Evolutionary conservation across 2,329 filamentous ascomycete species (phyloP).

Genomic region (Fonsecaea multimorphosa): DNA sequence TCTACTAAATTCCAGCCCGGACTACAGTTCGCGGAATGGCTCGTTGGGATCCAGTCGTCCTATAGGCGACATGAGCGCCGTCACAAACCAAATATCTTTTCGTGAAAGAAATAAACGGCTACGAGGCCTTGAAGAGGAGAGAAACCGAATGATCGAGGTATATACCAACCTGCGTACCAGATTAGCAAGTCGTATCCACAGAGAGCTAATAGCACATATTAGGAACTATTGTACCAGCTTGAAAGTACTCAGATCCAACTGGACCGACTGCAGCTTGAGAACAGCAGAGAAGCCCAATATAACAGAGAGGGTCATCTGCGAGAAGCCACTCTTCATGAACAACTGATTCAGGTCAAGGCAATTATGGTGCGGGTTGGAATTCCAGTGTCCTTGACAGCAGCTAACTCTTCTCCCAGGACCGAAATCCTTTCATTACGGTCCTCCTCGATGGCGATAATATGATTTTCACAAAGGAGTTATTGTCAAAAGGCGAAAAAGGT

Average conservation of each 20-base stretch:
- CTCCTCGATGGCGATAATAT: constrained; percentile 63
- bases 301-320: constrained; percentile 56
- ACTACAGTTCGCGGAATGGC: constrained; percentile 35
- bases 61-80: constrained; percentile 30
- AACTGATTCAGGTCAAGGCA: constrained; percentile 52
- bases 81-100: constrained; percentile 30
- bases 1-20: constrained; percentile 39
- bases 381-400: constrained; percentile 9
- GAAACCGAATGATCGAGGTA: constrained; percentile 58
- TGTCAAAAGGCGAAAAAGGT: constrained; percentile 58
- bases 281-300: constrained; percentile 55
- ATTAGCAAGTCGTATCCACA: constrained; percentile 3
- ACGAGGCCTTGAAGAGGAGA: constrained; percentile 52
- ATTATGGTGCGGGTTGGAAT: constrained; percentile 50
- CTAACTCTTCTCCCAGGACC: constrained; percentile 47
- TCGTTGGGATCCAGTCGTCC: constrained; percentile 33
- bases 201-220: constrained; percentile 16
- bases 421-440: constrained; percentile 61
- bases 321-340: constrained; percentile 55
- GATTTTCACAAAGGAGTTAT: constrained; percentile 60
- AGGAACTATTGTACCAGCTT: constrained; percentile 56
- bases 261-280: constrained; percentile 46
- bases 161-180: constrained; percentile 11
- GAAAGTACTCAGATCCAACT: constrained; percentile 50
- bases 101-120: constrained; percentile 53